Conservation (phyloP, 129 eudicot genomes). For the Lonicera japonica region DNA sequence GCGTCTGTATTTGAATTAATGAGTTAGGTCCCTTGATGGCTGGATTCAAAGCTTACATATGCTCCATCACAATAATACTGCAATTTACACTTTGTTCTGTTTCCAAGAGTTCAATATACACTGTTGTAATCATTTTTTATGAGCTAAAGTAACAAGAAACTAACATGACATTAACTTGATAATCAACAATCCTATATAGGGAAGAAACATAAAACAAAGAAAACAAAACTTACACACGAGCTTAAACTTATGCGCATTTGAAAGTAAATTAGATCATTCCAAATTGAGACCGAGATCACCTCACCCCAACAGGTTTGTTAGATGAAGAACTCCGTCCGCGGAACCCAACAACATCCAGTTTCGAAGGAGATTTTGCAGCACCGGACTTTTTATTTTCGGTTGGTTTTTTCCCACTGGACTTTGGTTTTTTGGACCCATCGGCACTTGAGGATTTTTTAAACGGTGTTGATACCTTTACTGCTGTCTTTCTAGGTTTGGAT, state of each 20-base stretch:
- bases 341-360: constrained; percentile 81
- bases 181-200: neutral
- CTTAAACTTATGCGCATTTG: neutral
- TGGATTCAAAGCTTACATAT: no score
- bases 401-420: constrained; percentile 25
- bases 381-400: constrained; percentile 24
- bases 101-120: no score
- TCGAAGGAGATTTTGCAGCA: constrained; percentile 29
- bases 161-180: no score
- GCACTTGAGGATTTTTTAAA: constrained; percentile 16
- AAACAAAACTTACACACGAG: neutral
- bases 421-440: constrained; percentile 19
- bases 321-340: constrained; percentile 79
- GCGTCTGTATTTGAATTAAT: no score
- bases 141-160: no score
- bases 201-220: neutral
- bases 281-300: constrained; percentile 9
- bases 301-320: constrained; percentile 6
- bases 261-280: neutral
- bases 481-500: constrained; percentile 19
- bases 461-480: constrained; percentile 14
- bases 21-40: no score
- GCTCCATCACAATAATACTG: no score
- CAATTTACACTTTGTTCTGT: no score
- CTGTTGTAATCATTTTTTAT: no score